phyloP scores from a whole-genome alignment of 1,284 basidiomycete species.

The Cryptococcus sp. region DNA sequence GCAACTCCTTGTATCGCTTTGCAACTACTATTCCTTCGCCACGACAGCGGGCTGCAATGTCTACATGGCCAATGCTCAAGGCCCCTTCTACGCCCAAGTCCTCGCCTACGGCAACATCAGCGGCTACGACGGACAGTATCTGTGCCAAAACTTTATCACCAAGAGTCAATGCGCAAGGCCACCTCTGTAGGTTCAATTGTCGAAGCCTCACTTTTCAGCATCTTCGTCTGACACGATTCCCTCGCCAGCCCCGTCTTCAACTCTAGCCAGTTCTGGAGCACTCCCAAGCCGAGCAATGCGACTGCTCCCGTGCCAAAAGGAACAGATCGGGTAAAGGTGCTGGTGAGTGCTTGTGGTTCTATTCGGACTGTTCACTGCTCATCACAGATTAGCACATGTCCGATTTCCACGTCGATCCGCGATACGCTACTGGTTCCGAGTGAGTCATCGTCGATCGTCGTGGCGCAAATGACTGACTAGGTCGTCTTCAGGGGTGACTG shows the following conservation, averaged over 20 bases:
- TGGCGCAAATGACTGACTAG: not conserved
- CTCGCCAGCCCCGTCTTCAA: slow-evolving; percentile 56
- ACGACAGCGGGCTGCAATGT: slow-evolving; percentile 57
- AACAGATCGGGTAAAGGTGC: slow-evolving; percentile 64
- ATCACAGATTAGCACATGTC: slow-evolving; percentile 60
- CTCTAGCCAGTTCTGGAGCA: slow-evolving; percentile 63
- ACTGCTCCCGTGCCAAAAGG: slow-evolving; percentile 61
- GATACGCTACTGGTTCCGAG: slow-evolving; percentile 70
- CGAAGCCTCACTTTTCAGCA: too few relatives aligned
- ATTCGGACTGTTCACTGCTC: not conserved
- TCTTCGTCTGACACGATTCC: not conserved
- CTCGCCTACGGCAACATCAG: slow-evolving; percentile 66
- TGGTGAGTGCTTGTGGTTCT: slow-evolving; percentile 41
- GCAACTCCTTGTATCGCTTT: slow-evolving; percentile 62
- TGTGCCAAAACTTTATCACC: slow-evolving; percentile 62
- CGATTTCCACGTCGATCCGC: slow-evolving; percentile 79
- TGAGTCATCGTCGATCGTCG: slow-evolving; percentile 1
- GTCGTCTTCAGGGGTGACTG: slow-evolving; percentile 60
- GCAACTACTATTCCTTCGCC: slow-evolving; percentile 63
- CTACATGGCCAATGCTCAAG: slow-evolving; percentile 60
- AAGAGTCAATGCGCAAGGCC: slow-evolving; percentile 58
- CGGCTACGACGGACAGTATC: slow-evolving; percentile 66
- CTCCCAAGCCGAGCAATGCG: slow-evolving; percentile 69
- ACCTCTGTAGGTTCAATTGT: slow-evolving; percentile 42
- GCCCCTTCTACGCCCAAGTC: slow-evolving; percentile 67